A percentile compares a stretch with the other conserved stretches of the same genome.
phyloP scores from a whole-genome alignment of 2,329 filamentous ascomycete genomes.

The Colletotrichum tanaceti region DNA sequence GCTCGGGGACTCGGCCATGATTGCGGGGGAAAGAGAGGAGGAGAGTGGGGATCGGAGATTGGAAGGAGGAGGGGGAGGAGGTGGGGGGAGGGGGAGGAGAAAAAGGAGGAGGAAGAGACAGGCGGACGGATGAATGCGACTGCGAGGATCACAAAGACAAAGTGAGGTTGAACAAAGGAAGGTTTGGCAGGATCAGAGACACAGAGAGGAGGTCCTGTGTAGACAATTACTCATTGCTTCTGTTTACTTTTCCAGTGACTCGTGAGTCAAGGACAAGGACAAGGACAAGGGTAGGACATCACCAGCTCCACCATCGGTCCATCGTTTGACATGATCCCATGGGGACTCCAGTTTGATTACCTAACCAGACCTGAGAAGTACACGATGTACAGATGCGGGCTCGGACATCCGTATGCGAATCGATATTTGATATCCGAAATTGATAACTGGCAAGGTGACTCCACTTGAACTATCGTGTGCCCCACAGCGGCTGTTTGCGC shows the following conservation, averaged over 20 bases:
- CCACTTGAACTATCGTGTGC: not conserved
- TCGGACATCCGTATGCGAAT: not conserved
- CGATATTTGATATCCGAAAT: not conserved
- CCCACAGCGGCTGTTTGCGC: slow-evolving; percentile 1
- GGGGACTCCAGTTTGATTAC: slow-evolving; percentile 8
- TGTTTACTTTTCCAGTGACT: slow-evolving; percentile 30
- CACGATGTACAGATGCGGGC: too few relatives aligned
- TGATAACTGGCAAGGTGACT: too few relatives aligned
- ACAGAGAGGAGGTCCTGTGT: not conserved
- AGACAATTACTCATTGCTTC: slow-evolving; percentile 26
- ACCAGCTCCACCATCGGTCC: slow-evolving; percentile 2
- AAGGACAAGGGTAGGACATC: slow-evolving; percentile 11
- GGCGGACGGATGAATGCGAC: not conserved
- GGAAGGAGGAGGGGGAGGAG: not conserved
- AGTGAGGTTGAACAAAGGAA: slow-evolving; percentile 9
- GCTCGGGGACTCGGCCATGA: slow-evolving; percentile 45
- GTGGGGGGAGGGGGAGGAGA: not conserved
- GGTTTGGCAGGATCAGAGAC: slow-evolving; percentile 1
- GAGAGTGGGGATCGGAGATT: not conserved
- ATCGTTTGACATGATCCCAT: slow-evolving; percentile 20
- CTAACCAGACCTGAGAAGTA: not conserved
- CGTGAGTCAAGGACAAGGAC: not conserved
- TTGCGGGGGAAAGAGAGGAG: not conserved
- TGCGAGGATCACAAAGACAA: slow-evolving; percentile 3
- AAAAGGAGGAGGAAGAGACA: not conserved